A percentile compares a stretch with the other conserved stretches of the same genome.
Evolutionary conservation across 2,329 filamentous ascomycete species (phyloP).

Genomic region (Simplicillium sp.): DNA sequence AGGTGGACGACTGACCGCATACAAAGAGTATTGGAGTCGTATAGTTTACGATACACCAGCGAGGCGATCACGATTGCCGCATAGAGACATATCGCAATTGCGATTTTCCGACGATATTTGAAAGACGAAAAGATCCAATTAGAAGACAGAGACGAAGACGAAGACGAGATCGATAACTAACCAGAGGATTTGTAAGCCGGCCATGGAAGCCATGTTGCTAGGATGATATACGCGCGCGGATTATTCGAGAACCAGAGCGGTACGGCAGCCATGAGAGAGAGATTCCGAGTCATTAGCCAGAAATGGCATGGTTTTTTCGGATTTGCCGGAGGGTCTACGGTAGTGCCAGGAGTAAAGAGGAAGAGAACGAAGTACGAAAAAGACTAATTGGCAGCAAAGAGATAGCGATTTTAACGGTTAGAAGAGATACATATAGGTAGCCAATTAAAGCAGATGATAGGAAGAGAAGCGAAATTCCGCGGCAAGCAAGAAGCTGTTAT

Average conservation of each 20-base stretch:
- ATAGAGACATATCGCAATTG: conserved; percentile 1
- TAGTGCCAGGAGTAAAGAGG: not conserved
- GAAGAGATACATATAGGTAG: not conserved
- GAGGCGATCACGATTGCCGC: not conserved
- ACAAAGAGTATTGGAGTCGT: conserved; percentile 3
- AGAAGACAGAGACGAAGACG: not conserved
- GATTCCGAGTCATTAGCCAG: conserved; percentile 8
- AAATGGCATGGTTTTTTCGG: conserved; percentile 8
- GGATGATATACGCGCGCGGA: conserved; percentile 8
- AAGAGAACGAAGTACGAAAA: conserved; percentile 1
- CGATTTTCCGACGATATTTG: conserved; percentile 5
- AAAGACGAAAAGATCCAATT: not conserved
- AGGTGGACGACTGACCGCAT: conserved; percentile 5
- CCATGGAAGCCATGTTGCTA: conserved; percentile 5
- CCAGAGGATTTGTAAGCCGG: conserved; percentile 5
- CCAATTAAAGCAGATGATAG: conserved; percentile 6
- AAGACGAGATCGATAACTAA: conserved; percentile 2
- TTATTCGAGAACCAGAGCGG: conserved; percentile 2
- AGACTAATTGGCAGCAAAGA: not conserved
- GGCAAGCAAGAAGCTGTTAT: conserved; percentile 7
- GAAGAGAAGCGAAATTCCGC: conserved; percentile 2
- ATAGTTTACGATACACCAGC: conserved; percentile 4
- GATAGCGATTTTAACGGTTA: conserved; percentile 1
- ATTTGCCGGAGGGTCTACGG: conserved; percentile 2
- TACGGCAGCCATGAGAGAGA: conserved; percentile 2